Conservation (phyloP, 345 rosid species). For the Camelina hispida region DNA sequence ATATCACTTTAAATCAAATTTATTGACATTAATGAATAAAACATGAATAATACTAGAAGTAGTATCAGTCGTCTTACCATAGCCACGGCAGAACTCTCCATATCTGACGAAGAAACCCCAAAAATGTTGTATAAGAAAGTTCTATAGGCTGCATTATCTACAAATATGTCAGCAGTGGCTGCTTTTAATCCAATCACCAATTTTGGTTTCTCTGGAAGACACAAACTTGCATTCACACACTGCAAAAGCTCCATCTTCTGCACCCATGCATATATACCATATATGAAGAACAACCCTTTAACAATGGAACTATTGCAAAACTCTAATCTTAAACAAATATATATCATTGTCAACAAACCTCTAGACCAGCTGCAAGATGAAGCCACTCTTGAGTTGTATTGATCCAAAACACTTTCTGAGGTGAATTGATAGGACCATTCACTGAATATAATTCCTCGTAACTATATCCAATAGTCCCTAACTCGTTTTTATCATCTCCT, state of each 20-base stretch:
- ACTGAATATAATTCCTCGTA: conserved; percentile 49
- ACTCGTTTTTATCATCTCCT: conserved; percentile 42
- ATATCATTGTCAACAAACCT: conserved; percentile 46
- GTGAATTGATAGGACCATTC: conserved; percentile 38
- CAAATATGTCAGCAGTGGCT: conserved; percentile 54
- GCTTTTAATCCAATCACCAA: conserved; percentile 54
- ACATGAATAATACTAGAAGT: not conserved
- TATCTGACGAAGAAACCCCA: conserved; percentile 54
- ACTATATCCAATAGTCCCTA: conserved; percentile 50
- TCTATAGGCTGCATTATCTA: conserved; percentile 58
- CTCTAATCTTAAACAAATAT: not conserved
- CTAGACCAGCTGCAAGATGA: conserved; percentile 50
- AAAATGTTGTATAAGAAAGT: conserved; percentile 49
- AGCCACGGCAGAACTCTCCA: conserved; percentile 63
- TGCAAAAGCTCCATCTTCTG: conserved; percentile 51
- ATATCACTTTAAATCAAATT: not conserved
- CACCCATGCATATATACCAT: not conserved
- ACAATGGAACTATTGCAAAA: not conserved
- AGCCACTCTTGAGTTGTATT: conserved; percentile 53
- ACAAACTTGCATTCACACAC: conserved; percentile 57
- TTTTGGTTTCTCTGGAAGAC: conserved; percentile 55
- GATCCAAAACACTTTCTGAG: conserved; percentile 47
- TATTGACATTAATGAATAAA: not conserved
- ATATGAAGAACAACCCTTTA: not conserved
- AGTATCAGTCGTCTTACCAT: conserved; percentile 42